Evolutionary conservation across 768 basidiomycete species (phyloP).

Genomic region (Boletus pseudo-olivaceus): DNA sequence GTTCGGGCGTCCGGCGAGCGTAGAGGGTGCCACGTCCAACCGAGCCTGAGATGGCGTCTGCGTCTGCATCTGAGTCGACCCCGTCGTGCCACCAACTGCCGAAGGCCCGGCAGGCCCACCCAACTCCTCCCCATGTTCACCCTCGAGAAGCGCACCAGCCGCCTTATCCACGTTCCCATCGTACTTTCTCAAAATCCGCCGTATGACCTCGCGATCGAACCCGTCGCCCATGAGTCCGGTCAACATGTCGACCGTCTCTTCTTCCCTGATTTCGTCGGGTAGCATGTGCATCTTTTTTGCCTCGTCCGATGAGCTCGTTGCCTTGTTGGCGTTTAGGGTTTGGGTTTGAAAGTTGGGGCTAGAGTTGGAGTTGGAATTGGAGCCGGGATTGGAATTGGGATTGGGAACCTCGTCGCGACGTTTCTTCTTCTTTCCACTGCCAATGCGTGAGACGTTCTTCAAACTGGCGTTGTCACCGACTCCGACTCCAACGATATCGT

Average conservation of each 20-base stretch:
- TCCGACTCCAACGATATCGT: not conserved
- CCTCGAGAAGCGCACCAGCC: constrained; percentile 50
- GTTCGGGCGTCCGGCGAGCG: constrained; percentile 21
- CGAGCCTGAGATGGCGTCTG: constrained; percentile 10
- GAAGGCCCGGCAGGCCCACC: not conserved
- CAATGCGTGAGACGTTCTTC: not conserved
- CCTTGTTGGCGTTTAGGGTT: not conserved
- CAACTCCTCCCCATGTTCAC: constrained; percentile 42
- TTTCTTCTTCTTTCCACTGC: not conserved
- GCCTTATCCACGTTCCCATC: constrained; percentile 57
- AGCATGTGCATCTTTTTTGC: constrained; percentile 14
- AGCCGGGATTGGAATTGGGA: not conserved
- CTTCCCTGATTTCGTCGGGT: constrained; percentile 28
- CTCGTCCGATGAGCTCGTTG: not conserved
- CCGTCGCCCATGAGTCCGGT: constrained; percentile 38
- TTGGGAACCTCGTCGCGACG: not conserved
- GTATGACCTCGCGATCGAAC: constrained; percentile 44
- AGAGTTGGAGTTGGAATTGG: not conserved
- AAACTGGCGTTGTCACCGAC: not conserved
- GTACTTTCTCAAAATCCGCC: constrained; percentile 57
- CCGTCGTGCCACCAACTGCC: not conserved
- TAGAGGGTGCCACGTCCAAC: constrained; percentile 3
- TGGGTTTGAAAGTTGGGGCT: not conserved
- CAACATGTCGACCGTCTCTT: constrained; percentile 32
- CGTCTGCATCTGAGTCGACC: not conserved